Evolutionary conservation across 371 early-diverging fungal species (phyloP).

Genomic region (Blakeslea trispora): DNA sequence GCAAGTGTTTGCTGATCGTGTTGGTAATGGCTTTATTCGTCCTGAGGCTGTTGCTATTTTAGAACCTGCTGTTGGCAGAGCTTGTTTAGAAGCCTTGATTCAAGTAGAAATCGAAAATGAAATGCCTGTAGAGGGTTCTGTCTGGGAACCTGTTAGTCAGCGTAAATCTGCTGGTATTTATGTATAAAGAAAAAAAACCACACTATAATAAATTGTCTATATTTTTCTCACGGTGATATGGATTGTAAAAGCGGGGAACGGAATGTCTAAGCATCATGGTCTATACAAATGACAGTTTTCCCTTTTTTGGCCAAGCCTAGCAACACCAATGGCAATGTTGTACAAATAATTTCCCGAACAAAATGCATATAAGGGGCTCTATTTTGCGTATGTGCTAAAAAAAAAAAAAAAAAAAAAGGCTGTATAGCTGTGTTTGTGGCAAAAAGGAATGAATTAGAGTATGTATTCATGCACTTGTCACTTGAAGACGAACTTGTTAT

Average conservation of each 20-base stretch:
- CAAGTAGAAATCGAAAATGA: constrained; percentile 46
- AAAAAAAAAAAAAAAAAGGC: too few species aligned
- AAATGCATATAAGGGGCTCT: too few species aligned
- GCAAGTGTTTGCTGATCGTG: constrained; percentile 86
- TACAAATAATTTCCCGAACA: too few species aligned
- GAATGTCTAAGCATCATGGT: too few species aligned
- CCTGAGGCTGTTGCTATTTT: constrained; percentile 64
- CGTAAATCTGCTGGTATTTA: neutral
- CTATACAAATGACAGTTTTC: neutral
- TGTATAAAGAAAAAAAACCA: too few species aligned
- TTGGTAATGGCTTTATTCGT: constrained; percentile 69
- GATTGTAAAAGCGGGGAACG: neutral
- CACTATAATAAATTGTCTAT: neutral
- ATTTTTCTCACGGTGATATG: neutral
- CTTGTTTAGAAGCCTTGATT: constrained; percentile 76
- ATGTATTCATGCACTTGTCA: too few species aligned
- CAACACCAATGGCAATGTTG: too few species aligned
- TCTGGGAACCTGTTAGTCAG: constrained; percentile 54
- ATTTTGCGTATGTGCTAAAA: too few species aligned
- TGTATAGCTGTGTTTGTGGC: too few species aligned
- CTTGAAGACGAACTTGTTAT: too few species aligned
- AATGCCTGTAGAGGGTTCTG: constrained; percentile 58
- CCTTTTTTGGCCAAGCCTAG: too few species aligned
- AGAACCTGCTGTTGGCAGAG: constrained; percentile 68
- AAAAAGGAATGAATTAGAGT: too few species aligned